Conservation (phyloP, 306 rosid genomes). For the Medicago ruthenica region DNA sequence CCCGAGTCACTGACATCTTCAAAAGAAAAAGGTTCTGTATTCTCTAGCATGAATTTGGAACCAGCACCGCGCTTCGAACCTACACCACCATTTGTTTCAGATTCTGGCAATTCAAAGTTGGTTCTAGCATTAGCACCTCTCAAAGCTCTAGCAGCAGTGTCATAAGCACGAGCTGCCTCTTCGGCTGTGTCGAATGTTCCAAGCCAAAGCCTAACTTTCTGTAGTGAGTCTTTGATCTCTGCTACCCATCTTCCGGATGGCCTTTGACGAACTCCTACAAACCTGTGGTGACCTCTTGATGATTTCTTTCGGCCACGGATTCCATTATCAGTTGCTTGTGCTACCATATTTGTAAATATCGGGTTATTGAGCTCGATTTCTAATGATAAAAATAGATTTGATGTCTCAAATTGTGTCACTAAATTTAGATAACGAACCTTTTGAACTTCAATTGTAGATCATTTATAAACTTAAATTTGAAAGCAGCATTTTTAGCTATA, state of each 20-base stretch:
- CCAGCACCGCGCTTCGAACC: background rate
- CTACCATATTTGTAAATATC: conserved; percentile 35
- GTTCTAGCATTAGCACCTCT: conserved; percentile 77
- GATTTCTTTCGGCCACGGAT: conserved; percentile 53
- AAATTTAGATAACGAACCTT: conserved; percentile 35
- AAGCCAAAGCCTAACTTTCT: conserved; percentile 81
- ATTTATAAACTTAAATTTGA: conserved; percentile 22
- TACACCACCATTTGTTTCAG: conserved; percentile 17
- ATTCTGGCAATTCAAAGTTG: conserved; percentile 62
- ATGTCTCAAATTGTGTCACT: conserved; percentile 7
- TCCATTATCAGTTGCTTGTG: conserved; percentile 35
- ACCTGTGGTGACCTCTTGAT: conserved; percentile 72
- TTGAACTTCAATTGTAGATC: conserved; percentile 13
- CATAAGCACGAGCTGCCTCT: conserved; percentile 78
- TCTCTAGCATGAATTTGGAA: conserved; percentile 14
- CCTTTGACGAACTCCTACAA: conserved; percentile 75
- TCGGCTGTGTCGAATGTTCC: conserved; percentile 78
- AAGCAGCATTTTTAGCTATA: conserved; percentile 24
- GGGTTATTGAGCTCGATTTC: background rate
- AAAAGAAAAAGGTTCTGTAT: conserved; percentile 66
- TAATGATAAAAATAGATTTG: background rate
- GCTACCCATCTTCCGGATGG: conserved; percentile 93
- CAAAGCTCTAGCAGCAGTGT: conserved; percentile 65
- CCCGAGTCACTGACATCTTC: conserved; percentile 50
- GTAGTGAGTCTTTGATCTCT: conserved; percentile 80